These are phyloP conservation scores for Colletotrichum eremochloae DNA, from an alignment of 2,329 filamentous ascomycete genomes.

Conservation along the genomic window DNA sequence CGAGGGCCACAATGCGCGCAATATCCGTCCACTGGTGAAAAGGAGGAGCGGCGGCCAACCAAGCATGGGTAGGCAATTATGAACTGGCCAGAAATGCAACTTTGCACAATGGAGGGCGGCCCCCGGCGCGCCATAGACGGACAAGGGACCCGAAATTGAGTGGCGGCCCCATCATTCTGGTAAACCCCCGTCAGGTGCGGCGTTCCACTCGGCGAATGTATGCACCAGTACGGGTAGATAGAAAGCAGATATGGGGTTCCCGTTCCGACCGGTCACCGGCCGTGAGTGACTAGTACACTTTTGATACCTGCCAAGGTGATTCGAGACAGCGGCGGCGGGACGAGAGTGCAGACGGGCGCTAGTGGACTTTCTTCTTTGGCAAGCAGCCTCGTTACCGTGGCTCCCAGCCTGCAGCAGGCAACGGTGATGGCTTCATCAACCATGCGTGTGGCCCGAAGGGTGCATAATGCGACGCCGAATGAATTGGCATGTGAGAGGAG, in stretches of 20 bases:
- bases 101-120: slow-evolving; percentile 8
- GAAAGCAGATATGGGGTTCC: slow-evolving; percentile 6
- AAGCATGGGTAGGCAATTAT: neutral
- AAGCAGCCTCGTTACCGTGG: neutral
- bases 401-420: neutral
- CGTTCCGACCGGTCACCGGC: slow-evolving; percentile 34
- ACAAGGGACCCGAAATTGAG: slow-evolving; percentile 30
- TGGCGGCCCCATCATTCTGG: slow-evolving; percentile 32
- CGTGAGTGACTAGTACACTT: slow-evolving; percentile 9
- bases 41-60: neutral
- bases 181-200: slow-evolving; percentile 16
- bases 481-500: slow-evolving; percentile 5
- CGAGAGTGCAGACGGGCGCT: neutral
- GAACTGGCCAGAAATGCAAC: neutral
- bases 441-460: neutral
- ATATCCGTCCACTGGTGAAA: neutral
- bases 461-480: neutral
- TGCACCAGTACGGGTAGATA: slow-evolving; percentile 9
- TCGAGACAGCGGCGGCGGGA: neutral
- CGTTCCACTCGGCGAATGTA: slow-evolving; percentile 22
- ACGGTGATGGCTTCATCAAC: slow-evolving; percentile 14
- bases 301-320: slow-evolving; percentile 26
- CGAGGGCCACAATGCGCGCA: neutral
- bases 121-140: slow-evolving; percentile 16
- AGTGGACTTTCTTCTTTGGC: neutral